Percentiles rank a stretch among this genome's conserved stretches.
Evolutionary conservation across 1,284 basidiomycete genomes (phyloP).

Genomic region (Peniophora sp.): DNA sequence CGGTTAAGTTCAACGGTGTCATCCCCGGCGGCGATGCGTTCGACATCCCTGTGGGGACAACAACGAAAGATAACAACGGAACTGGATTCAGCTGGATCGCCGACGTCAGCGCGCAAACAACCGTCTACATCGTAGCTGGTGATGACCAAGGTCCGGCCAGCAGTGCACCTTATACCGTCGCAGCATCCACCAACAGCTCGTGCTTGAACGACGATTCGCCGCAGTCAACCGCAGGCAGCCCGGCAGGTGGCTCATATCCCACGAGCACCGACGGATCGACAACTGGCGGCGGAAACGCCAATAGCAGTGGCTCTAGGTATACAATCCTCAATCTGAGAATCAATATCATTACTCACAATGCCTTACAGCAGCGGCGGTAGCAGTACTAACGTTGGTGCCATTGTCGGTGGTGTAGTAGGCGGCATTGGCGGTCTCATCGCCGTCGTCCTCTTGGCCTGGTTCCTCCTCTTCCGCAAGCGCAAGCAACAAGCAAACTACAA

Average conservation of each 20-base stretch:
- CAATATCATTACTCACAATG: not conserved
- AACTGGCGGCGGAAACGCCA: constrained; percentile 14
- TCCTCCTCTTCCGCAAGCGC: constrained; percentile 43
- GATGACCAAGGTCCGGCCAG: constrained; percentile 64
- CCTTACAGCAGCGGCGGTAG: constrained; percentile 2
- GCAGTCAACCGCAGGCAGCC: constrained; percentile 64
- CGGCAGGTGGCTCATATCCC: constrained; percentile 69
- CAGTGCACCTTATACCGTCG: constrained; percentile 47
- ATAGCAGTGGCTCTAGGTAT: constrained; percentile 4
- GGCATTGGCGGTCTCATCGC: constrained; percentile 42
- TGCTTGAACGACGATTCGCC: constrained; percentile 58
- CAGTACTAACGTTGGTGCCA: constrained; percentile 48
- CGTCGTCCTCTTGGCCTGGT: constrained; percentile 37
- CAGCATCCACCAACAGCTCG: constrained; percentile 35
- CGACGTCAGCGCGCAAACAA: constrained; percentile 52
- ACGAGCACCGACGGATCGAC: constrained; percentile 34
- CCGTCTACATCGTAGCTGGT: constrained; percentile 55
- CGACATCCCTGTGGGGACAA: constrained; percentile 38
- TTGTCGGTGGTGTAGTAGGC: constrained; percentile 62
- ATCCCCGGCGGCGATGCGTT: constrained; percentile 77
- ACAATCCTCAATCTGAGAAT: too few species aligned
- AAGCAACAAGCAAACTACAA: constrained; percentile 19
- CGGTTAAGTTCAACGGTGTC: constrained; percentile 54
- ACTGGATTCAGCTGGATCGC: constrained; percentile 66
- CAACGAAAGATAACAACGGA: constrained; percentile 35